phyloP scores from a whole-genome alignment of 352 stramenopile genomes.

The Pythium brachiatum region DNA sequence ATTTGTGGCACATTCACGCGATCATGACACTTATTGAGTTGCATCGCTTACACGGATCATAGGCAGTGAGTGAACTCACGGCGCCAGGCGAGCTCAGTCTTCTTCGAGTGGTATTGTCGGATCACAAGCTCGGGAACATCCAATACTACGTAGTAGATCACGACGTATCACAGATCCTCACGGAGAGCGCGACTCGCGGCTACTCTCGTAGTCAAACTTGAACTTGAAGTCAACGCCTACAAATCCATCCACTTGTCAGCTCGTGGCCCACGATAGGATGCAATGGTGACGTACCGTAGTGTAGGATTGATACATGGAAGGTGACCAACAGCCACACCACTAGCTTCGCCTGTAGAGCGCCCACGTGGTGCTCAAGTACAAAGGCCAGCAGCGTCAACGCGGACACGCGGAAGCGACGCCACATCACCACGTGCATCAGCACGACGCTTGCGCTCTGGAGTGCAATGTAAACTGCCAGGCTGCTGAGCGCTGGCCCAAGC shows the following conservation, averaged over 20 bases:
- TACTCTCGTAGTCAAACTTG: constrained; percentile 13
- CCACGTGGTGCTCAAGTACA: constrained; percentile 10
- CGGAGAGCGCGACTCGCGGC: no score
- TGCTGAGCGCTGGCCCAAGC: background rate
- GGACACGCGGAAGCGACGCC: constrained; percentile 12
- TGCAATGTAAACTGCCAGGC: constrained; percentile 1
- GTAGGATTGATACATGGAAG: constrained; percentile 10
- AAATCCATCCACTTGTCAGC: background rate
- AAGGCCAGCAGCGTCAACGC: constrained; percentile 1
- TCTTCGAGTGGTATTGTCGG: no score
- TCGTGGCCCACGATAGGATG: background rate
- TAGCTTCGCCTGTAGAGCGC: constrained; percentile 11
- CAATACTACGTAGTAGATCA: no score
- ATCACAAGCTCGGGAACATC: no score
- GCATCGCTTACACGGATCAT: no score
- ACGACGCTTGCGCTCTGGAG: constrained; percentile 9
- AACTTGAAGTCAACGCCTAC: constrained; percentile 8
- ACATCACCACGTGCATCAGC: constrained; percentile 17
- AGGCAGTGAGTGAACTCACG: no score
- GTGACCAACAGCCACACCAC: constrained; percentile 8
- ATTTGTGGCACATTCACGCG: no score
- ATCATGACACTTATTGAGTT: no score
- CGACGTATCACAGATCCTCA: no score
- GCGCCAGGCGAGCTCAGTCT: no score
- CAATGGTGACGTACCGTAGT: constrained; percentile 3